Base-by-base conservation (phyloP, 108 stramenopile genomes). In the Fistulifera pelliculosa region DNA sequence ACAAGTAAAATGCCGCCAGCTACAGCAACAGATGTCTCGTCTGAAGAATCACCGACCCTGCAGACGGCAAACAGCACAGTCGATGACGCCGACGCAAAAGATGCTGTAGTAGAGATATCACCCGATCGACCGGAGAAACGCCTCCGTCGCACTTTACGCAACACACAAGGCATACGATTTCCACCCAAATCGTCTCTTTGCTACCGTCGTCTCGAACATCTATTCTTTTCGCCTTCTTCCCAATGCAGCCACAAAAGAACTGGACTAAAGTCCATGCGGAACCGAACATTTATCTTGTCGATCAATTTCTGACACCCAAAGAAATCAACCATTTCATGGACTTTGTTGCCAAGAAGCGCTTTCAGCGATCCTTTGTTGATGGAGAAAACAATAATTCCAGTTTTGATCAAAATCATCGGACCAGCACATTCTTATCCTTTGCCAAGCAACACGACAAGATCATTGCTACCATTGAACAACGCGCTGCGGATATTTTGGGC, bases 321-420 rank as follows among this genome's bases (percentile, higher is more conserved):
- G 84, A 85, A 63, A 47, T 85, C 11, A 49, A 69, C 14, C 71
- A 77, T 54, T 68, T 74, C 27, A 58, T 67, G 25, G 16, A 47
- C 14, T 41, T 38, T 10, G 66, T 73, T 16, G 19, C 45, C n/a
- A 51, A n/a, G 23, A 54, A 48, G 15, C 27, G 54, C 12, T 76
- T 78, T 48, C 61, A 68, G 40, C 61, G 64, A 42, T 68, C 65
- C 35, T 83, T 70, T 61, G 77, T 83, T 15, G 76, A 77, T 44
- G 64, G 61, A 58, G 57, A 66, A 49, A 41, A 52, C 48, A 53
- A 35, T 19, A 38, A 44, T 10, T 50, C 39, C 14, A 47, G 49
- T 18, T 7, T 75, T 27, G 74, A 75, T 56, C 28, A 65, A 18
- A 49, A 48, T 8, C 79, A 85, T 41, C 71, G 84, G 8, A 81